Conservation (phyloP, 257 asterid species). For the Fraxinus cuspidata region DNA sequence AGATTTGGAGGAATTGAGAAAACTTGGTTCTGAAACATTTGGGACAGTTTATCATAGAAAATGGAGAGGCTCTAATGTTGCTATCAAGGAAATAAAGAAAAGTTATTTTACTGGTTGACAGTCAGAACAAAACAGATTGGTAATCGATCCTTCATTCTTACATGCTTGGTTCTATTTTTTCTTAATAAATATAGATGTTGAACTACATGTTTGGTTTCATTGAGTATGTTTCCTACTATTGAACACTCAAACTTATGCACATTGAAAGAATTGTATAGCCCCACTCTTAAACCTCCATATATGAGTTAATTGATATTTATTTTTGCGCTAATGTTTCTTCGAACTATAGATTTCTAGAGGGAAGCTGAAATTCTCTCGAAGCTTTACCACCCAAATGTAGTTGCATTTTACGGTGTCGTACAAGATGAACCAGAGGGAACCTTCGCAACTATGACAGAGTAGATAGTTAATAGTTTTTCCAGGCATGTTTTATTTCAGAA, state of each 20-base stretch:
- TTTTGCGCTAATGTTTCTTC: slow-evolving; percentile 21
- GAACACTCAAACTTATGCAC: slow-evolving; percentile 14
- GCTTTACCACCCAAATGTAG: slow-evolving; percentile 83
- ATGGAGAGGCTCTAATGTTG: slow-evolving; percentile 84
- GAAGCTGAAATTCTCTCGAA: slow-evolving; percentile 73
- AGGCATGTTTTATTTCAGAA: slow-evolving; percentile 68
- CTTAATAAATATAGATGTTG: slow-evolving; percentile 8
- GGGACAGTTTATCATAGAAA: slow-evolving; percentile 68
- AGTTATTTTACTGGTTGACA: slow-evolving; percentile 76
- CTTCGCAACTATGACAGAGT: slow-evolving; percentile 69
- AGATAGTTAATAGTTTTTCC: slow-evolving; percentile 68
- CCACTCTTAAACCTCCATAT: background rate
- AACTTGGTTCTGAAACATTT: slow-evolving; percentile 64
- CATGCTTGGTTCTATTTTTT: background rate
- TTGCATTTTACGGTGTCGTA: slow-evolving; percentile 76
- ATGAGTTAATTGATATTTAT: slow-evolving; percentile 5
- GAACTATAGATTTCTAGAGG: slow-evolving; percentile 69
- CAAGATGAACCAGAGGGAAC: slow-evolving; percentile 77
- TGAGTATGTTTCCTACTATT: slow-evolving; percentile 7
- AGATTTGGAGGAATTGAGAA: slow-evolving; percentile 59
- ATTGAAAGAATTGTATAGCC: slow-evolving; percentile 11
- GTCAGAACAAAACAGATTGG: slow-evolving; percentile 87
- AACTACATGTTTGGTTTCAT: slow-evolving; percentile 5
- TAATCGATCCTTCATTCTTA: slow-evolving; percentile 28
- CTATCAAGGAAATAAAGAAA: slow-evolving; percentile 79